These are phyloP conservation scores for Cubamyces sp. DNA, from an alignment of 768 basidiomycete genomes.

Conservation along the genomic window DNA sequence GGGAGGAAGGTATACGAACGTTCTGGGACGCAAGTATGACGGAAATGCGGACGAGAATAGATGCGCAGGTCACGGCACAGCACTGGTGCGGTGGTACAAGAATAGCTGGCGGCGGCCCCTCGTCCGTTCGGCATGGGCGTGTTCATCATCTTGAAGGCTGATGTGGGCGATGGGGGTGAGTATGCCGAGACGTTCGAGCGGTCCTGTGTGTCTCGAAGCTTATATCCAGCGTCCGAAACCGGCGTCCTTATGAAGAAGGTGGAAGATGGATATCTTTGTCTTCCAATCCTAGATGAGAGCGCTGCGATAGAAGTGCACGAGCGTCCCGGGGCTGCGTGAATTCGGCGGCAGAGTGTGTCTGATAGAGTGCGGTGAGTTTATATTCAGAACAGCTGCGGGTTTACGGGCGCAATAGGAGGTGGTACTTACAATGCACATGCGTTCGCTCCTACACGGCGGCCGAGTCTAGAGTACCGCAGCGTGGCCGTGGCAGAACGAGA, in stretches of 20 bases:
- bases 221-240: too few relatives aligned
- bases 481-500: not conserved
- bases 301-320: too few relatives aligned
- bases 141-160: not conserved
- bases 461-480: not conserved
- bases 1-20: not conserved
- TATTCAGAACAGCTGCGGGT: not conserved
- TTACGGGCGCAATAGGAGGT: not conserved
- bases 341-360: too few relatives aligned
- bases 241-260: not conserved
- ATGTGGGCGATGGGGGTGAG: not conserved
- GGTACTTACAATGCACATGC: not conserved
- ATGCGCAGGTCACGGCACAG: conserved; percentile 9
- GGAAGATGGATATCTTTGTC: not conserved
- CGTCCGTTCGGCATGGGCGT: not conserved
- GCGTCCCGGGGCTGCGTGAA: too few relatives aligned
- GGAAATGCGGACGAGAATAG: conserved; percentile 3
- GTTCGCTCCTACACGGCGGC: not conserved
- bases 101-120: conserved; percentile 3
- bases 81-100: not conserved
- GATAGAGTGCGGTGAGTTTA: not conserved
- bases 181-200: not conserved
- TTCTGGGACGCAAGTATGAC: not conserved
- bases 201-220: too few relatives aligned
- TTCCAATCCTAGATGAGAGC: not conserved